Evolutionary conservation across 768 basidiomycete genomes (phyloP).

Genomic region (Aureoboletus auriporus): DNA sequence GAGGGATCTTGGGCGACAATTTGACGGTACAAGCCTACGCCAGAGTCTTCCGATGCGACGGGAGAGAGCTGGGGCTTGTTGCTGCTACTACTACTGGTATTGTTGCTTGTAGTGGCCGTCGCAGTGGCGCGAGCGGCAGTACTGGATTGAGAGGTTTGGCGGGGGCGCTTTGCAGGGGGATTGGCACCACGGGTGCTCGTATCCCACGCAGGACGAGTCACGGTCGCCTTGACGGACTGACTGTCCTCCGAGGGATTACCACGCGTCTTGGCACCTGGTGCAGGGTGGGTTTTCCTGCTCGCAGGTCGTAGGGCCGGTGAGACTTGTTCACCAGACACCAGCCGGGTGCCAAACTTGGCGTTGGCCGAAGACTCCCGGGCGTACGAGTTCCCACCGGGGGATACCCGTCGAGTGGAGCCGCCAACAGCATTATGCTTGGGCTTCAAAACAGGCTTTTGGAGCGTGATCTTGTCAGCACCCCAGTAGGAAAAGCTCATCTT

Average conservation of each 20-base stretch:
- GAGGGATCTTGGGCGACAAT: slow-evolving; percentile 74
- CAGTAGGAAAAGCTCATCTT: slow-evolving; percentile 95
- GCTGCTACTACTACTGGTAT: slow-evolving; percentile 1
- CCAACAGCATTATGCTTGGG: slow-evolving; percentile 32
- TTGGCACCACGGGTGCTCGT: slow-evolving; percentile 47
- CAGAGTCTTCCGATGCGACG: slow-evolving; percentile 69
- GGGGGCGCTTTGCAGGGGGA: slow-evolving; percentile 50
- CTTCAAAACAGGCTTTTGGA: slow-evolving; percentile 73
- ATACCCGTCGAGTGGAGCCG: slow-evolving; percentile 35
- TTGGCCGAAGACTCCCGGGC: slow-evolving; percentile 82
- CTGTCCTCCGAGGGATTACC: slow-evolving; percentile 59
- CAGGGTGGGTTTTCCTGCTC: slow-evolving; percentile 55
- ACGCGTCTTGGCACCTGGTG: slow-evolving; percentile 39
- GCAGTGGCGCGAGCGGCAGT: slow-evolving; percentile 44
- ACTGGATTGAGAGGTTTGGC: slow-evolving; percentile 73
- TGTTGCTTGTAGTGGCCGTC: slow-evolving; percentile 26
- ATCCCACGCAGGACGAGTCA: slow-evolving; percentile 75
- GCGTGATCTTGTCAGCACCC: slow-evolving; percentile 88
- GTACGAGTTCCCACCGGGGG: slow-evolving; percentile 51
- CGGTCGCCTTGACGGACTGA: slow-evolving; percentile 65
- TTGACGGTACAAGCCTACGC: slow-evolving; percentile 79
- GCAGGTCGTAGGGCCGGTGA: slow-evolving; percentile 48
- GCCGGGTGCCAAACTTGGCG: slow-evolving; percentile 87
- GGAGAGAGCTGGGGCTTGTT: slow-evolving; percentile 54
- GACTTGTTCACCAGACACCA: slow-evolving; percentile 58